Evolutionary conservation across 257 asterid species (phyloP).

Genomic region (Euphrasia confusa): DNA sequence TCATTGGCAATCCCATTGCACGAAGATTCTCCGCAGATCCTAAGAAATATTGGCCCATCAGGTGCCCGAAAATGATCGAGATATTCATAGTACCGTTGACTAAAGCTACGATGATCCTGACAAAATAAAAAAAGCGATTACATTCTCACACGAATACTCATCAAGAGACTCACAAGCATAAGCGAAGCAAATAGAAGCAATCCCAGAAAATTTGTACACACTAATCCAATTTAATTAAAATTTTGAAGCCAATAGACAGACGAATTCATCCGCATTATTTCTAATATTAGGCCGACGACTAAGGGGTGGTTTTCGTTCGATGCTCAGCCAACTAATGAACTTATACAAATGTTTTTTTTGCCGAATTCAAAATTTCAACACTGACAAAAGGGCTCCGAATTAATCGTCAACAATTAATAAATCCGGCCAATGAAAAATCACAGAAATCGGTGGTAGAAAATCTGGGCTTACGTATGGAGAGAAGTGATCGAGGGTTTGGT

Average conservation of each 20-base stretch:
- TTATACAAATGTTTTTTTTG: not conserved
- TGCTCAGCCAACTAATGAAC: no score
- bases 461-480: slow-evolving; percentile 64
- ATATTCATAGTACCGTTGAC: slow-evolving; percentile 82
- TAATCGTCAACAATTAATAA: slow-evolving; percentile 4
- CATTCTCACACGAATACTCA: not conserved
- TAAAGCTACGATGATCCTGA: slow-evolving; percentile 77
- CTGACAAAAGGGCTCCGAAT: slow-evolving; percentile 8
- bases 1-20: slow-evolving; percentile 86
- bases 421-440: not conserved
- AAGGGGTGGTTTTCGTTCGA: not conserved
- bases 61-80: slow-evolving; percentile 69
- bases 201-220: not conserved
- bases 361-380: slow-evolving; percentile 9
- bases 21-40: slow-evolving; percentile 83
- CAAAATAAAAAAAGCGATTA: slow-evolving; percentile 6
- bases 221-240: not conserved
- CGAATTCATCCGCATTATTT: not conserved
- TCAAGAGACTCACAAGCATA: not conserved
- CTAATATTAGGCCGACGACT: not conserved
- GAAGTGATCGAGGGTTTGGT: slow-evolving; percentile 86
- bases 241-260: slow-evolving; percentile 6
- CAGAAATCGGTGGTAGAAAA: not conserved
- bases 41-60: slow-evolving; percentile 83
- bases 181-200: not conserved